Evolutionary conservation across 2,329 filamentous ascomycete species (phyloP).

Genomic region (Ceratocystis albifundus): DNA sequence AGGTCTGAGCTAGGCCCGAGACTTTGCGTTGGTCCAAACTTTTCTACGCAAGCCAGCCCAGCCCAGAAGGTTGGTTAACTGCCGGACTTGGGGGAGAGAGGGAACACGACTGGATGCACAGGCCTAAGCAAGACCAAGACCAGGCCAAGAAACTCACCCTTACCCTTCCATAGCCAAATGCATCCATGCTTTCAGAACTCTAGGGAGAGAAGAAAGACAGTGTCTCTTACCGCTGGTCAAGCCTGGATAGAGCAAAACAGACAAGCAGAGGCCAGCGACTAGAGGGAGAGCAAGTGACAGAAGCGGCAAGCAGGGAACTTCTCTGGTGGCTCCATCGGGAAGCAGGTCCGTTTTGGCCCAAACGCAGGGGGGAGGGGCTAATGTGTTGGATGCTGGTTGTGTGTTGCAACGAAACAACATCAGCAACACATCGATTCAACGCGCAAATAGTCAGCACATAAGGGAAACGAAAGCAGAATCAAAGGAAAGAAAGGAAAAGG

Average conservation of each 20-base stretch:
- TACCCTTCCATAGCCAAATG: background rate
- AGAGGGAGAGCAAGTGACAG: conserved; percentile 10
- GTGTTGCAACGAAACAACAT: background rate
- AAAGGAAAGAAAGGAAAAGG: background rate
- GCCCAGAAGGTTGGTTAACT: background rate
- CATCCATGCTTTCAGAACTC: background rate
- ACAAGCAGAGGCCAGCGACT: too few relatives aligned
- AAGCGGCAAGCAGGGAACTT: conserved; percentile 13
- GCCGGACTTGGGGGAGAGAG: conserved; percentile 6
- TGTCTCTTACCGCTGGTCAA: too few relatives aligned
- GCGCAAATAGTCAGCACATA: background rate
- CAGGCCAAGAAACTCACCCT: too few relatives aligned
- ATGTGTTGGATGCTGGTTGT: conserved; percentile 1
- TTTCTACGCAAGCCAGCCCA: background rate
- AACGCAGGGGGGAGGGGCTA: conserved; percentile 10
- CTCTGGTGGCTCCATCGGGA: background rate
- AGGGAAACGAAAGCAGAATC: background rate
- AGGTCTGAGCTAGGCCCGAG: background rate
- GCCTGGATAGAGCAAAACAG: too few relatives aligned
- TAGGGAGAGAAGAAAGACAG: too few relatives aligned
- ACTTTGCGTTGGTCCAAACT: background rate
- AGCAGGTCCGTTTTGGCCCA: background rate
- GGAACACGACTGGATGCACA: background rate
- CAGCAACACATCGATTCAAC: background rate
- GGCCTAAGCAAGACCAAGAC: background rate